phyloP scores from a whole-genome alignment of 345 rosid genomes.

The Psidium guajava region DNA sequence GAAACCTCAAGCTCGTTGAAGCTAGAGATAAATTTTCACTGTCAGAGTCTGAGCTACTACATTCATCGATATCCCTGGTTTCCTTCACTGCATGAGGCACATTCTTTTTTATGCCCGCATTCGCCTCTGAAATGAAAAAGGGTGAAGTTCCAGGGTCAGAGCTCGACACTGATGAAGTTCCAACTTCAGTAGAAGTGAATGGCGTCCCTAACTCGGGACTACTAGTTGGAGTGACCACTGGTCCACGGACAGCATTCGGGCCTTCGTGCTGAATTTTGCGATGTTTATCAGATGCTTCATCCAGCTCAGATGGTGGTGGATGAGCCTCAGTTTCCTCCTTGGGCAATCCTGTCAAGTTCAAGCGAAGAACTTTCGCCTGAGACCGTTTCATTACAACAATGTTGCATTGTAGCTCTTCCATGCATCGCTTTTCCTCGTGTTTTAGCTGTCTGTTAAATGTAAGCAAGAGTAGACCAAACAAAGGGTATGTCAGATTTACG shows the following conservation, averaged over 20 bases:
- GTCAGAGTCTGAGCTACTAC: conserved; percentile 66
- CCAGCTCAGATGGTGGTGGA: conserved; percentile 23
- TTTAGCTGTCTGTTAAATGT: conserved; percentile 52
- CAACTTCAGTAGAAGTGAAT: conserved; percentile 89
- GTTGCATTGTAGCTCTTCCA: conserved; percentile 96
- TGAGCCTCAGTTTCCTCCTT: conserved; percentile 36
- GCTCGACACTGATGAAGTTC: conserved; percentile 91
- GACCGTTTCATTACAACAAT: conserved; percentile 92
- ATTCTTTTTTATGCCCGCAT: conserved; percentile 57
- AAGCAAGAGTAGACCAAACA: background rate
- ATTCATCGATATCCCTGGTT: conserved; percentile 38
- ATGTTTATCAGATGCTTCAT: conserved; percentile 37
- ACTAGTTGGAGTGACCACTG: conserved; percentile 76
- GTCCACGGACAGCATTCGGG: conserved; percentile 49
- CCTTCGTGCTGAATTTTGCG: conserved; percentile 28
- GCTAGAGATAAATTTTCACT: conserved; percentile 64
- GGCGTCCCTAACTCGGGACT: conserved; percentile 98
- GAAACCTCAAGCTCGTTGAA: conserved; percentile 74
- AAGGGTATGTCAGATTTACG: background rate
- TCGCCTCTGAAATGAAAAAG: conserved; percentile 42
- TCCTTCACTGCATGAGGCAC: conserved; percentile 48
- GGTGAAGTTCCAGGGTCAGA: conserved; percentile 96
- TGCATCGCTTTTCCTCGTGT: conserved; percentile 77
- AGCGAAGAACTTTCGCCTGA: conserved; percentile 84
- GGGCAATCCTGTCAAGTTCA: conserved; percentile 77